Evolutionary conservation across 164 flowering plant species (phyloP).

Genomic region (Euptelea pleiosperma): DNA sequence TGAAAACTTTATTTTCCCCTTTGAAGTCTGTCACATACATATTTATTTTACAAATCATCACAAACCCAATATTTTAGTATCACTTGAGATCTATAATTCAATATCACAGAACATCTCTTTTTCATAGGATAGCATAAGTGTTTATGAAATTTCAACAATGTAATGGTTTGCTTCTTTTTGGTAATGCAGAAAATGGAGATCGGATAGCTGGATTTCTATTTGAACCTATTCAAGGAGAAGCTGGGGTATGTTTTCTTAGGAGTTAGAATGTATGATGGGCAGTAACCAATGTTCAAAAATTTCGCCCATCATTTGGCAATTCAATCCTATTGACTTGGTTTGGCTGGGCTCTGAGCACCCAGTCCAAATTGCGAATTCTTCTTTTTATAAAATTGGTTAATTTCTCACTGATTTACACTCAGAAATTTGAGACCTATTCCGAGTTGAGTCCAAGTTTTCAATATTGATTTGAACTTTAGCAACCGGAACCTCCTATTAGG

Average conservation of each 20-base stretch:
- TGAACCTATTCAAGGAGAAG: constrained; percentile 99
- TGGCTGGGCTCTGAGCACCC: not conserved
- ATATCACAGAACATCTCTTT: not conserved
- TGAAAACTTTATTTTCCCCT: too few relatives aligned
- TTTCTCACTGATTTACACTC: not conserved
- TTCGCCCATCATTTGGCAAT: not conserved
- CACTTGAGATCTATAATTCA: too few relatives aligned
- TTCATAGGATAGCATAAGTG: not conserved
- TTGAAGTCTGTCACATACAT: too few relatives aligned
- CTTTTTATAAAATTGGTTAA: not conserved
- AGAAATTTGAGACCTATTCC: not conserved
- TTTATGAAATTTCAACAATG: not conserved
- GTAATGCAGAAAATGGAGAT: constrained; percentile 70
- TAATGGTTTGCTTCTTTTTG: constrained; percentile 13
- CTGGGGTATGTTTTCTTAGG: constrained; percentile 64
- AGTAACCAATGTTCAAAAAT: not conserved
- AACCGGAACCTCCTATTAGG: too few relatives aligned
- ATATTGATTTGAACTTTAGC: not conserved
- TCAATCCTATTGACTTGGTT: not conserved
- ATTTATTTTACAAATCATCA: too few relatives aligned
- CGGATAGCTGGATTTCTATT: constrained; percentile 89
- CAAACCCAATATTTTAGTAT: too few relatives aligned
- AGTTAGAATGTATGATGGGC: not conserved
- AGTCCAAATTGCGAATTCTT: not conserved
- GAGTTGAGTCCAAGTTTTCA: not conserved